Conservation (phyloP, 2,329 filamentous ascomycete genomes). For the Stylonectria norvegica region DNA sequence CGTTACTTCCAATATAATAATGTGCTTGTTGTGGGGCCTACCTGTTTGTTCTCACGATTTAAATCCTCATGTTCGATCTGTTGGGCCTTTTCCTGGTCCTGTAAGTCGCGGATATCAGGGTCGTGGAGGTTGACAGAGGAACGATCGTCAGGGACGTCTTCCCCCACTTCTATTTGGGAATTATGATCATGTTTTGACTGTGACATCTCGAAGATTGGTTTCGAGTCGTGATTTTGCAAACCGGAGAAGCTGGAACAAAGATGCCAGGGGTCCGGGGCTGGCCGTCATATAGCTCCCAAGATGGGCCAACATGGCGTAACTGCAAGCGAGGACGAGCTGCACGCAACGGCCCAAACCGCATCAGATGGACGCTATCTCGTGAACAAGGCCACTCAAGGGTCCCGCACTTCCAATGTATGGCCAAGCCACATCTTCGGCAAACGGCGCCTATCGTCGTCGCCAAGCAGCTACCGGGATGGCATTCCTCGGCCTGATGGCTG, state of each 20-base stretch:
- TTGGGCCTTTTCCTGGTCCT: conserved; percentile 29
- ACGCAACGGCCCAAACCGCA: conserved; percentile 5
- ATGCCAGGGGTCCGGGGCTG: conserved; percentile 8
- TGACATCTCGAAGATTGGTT: conserved; percentile 23
- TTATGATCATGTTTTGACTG: conserved; percentile 22
- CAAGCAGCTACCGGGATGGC: conserved; percentile 14
- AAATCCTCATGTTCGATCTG: conserved; percentile 28
- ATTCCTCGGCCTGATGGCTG: conserved; percentile 11
- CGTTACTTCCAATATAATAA: not conserved
- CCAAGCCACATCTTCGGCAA: conserved; percentile 24
- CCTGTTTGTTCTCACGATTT: conserved; percentile 27
- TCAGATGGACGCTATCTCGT: conserved; percentile 19
- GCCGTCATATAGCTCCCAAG: conserved; percentile 10
- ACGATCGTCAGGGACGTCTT: conserved; percentile 18
- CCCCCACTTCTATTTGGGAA: conserved; percentile 26
- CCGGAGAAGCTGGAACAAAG: conserved; percentile 10
- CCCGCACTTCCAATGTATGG: conserved; percentile 20
- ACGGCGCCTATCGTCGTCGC: conserved; percentile 19
- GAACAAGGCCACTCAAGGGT: conserved; percentile 19
- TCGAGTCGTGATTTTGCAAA: conserved; percentile 20
- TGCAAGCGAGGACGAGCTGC: not conserved
- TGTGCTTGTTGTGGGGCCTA: conserved; percentile 8
- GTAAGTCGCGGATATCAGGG: conserved; percentile 26
- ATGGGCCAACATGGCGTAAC: conserved; percentile 12
- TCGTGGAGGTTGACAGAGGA: conserved; percentile 21